These are phyloP conservation scores for Huntiella bhutanensis DNA, from an alignment of 2,329 filamentous ascomycete genomes.

Conservation along the genomic window DNA sequence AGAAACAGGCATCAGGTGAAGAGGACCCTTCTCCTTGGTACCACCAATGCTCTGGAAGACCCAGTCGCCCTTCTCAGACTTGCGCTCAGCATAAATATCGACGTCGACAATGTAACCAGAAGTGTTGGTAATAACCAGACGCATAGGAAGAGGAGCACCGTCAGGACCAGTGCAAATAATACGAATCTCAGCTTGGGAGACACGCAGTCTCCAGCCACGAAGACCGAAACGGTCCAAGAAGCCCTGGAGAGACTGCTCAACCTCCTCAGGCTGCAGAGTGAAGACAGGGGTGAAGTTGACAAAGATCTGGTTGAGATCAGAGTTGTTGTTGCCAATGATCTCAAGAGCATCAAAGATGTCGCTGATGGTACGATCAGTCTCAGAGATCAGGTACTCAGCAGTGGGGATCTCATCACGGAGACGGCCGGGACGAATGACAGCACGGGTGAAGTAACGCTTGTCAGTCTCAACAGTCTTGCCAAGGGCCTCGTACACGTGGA, in stretches of 20 bases:
- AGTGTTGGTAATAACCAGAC: constrained; percentile 94
- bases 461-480: constrained; percentile 91
- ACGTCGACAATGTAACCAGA: constrained; percentile 96
- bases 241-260: constrained; percentile 79
- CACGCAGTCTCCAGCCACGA: constrained; percentile 87
- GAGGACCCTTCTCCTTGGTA: constrained; percentile 82
- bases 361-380: constrained; percentile 90
- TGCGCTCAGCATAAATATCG: constrained; percentile 92
- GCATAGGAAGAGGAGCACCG: constrained; percentile 72
- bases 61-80: constrained; percentile 96
- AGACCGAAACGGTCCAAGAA: constrained; percentile 95
- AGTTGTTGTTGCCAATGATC: constrained; percentile 98
- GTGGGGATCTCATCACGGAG: constrained; percentile 94
- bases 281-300: constrained; percentile 98
- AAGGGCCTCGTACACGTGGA: constrained; percentile 93
- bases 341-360: constrained; percentile 95
- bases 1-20: constrained; percentile 80
- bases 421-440: constrained; percentile 81
- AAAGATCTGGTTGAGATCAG: constrained; percentile 98
- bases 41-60: constrained; percentile 95
- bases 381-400: constrained; percentile 94
- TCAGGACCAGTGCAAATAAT: constrained; percentile 87
- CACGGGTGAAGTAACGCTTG: constrained; percentile 96
- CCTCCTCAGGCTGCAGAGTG: constrained; percentile 72
- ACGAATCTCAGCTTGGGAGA: constrained; percentile 92